Base-by-base conservation (phyloP, 2,329 filamentous ascomycete species). In the Clathrospora elynae region DNA sequence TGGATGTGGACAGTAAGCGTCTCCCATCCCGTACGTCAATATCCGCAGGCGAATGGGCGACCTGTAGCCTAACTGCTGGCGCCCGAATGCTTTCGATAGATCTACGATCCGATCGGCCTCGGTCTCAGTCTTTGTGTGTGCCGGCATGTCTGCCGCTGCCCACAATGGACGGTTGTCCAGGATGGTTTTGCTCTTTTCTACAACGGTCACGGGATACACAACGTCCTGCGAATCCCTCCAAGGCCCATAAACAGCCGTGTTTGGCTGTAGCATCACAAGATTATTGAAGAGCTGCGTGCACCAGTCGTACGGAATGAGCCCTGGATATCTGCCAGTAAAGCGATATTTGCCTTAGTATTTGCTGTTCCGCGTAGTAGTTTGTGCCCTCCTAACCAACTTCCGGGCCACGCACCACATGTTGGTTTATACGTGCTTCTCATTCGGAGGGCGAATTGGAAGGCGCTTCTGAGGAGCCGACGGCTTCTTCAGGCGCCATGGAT, bases 261-360 rank as follows among this genome's bases (percentile, higher is more conserved):
- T 13, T 11, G n/a, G 14, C 12, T 5, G n/a, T 2, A 16, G 12
- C 3, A 17, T 19, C 12, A 38, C n/a, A 25, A 18, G 3, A 12
- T 40, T 19, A 13, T 34, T 11, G 17, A 48, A 51, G 3, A 45
- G 20, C 5, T 38, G 35, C 12, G 36, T 10, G 7, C 29, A 30
- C 22, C 42, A 44, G 17, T 51, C 42, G 23, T 51, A 53, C 17
- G 46, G 44, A 7, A 53, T 30, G 13, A 53, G 32, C 2, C 38
- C 33, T 35, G 46, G 43, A 22, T 43, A 46, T 2, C n/a, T n/a
- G n/a, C n/a, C n/a, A n/a, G 16, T 23, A 14, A 49, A 52, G 6
- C 46, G 42, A 16, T 30, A 40, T 10, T 12, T 9, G 12, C 17
- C 30, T n/a, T 18, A 9, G 1, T 42, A 32, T 24, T 19, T 32